Percentiles rank a stretch among this genome's conserved stretches.
These are phyloP conservation scores for Cryptococcus neoformans DNA, from an alignment of 1,284 basidiomycete species.

Conservation along the genomic window DNA sequence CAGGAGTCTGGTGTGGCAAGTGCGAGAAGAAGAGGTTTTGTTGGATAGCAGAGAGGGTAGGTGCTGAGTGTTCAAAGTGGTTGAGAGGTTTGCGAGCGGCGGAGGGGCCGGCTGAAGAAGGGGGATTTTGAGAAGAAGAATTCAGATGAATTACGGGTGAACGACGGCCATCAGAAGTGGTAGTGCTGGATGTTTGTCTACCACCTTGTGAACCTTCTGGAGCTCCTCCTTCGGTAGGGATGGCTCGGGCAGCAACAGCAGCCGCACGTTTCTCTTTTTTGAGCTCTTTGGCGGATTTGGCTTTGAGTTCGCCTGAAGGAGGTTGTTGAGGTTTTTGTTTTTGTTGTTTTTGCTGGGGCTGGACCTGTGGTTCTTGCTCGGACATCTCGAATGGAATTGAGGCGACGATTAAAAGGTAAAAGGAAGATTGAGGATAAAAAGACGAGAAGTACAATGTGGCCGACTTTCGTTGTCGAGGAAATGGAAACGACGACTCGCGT, in stretches of 20 bases:
- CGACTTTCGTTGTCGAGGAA: too few relatives aligned
- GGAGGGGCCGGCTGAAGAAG: slow-evolving; percentile 13
- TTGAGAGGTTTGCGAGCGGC: slow-evolving; percentile 17
- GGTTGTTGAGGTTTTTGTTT: not conserved
- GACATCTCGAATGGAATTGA: not conserved
- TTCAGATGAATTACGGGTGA: not conserved
- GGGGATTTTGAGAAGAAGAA: not conserved
- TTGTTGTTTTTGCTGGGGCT: not conserved
- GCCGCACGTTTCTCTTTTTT: slow-evolving; percentile 49
- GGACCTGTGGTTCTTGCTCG: not conserved
- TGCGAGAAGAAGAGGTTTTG: slow-evolving; percentile 56
- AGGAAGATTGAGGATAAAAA: not conserved
- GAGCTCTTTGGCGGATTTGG: slow-evolving; percentile 42
- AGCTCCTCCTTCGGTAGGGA: not conserved
- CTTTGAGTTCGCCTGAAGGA: slow-evolving; percentile 15
- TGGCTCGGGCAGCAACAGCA: slow-evolving; percentile 35
- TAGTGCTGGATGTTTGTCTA: not conserved
- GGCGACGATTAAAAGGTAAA: not conserved
- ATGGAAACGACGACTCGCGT: too few relatives aligned
- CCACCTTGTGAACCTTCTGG: slow-evolving; percentile 1
- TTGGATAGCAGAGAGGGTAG: slow-evolving; percentile 10
- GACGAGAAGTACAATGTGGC: too few relatives aligned
- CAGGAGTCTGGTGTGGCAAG: slow-evolving; percentile 56
- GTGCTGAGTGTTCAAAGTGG: slow-evolving; percentile 8
- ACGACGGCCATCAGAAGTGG: not conserved